A percentile compares a stretch with the other conserved stretches of the same genome.
phyloP scores from a whole-genome alignment of 352 stramenopile species.

The Globisporangium acanthophoron region DNA sequence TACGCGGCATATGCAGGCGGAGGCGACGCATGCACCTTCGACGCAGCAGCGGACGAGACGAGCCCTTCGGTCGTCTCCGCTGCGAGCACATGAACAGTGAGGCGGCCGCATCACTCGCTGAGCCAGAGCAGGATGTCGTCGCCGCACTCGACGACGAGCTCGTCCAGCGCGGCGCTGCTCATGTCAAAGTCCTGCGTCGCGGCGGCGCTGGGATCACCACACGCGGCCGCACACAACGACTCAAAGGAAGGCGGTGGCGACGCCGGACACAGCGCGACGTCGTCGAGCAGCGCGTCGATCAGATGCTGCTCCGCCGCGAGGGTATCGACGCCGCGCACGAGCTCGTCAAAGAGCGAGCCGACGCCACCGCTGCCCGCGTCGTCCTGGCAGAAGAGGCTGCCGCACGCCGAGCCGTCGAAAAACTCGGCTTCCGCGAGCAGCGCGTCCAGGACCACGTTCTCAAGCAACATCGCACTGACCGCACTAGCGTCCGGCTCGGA shows the following conservation, averaged over 20 bases:
- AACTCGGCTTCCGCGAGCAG: not conserved
- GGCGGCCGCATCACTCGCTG: not conserved
- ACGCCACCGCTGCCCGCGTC: not conserved
- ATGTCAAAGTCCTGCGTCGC: not conserved
- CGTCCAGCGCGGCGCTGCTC: not conserved
- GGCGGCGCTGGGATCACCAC: no score
- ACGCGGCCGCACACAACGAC: not conserved
- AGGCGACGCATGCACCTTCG: no score
- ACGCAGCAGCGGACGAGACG: not conserved
- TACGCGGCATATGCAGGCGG: no score
- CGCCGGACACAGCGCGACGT: not conserved
- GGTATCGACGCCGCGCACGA: not conserved
- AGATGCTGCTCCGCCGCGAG: not conserved
- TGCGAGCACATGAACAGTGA: not conserved
- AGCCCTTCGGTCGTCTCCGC: not conserved
- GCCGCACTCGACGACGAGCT: not conserved
- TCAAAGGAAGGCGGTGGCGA: not conserved
- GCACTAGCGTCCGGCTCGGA: not conserved
- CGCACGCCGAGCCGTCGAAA: not conserved
- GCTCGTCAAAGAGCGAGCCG: not conserved
- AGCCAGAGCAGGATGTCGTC: conserved; percentile 4
- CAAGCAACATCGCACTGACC: not conserved
- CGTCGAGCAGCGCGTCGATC: not conserved
- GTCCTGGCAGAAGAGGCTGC: not conserved
- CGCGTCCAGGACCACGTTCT: not conserved